A percentile compares a stretch with the other conserved stretches of the same genome.
phyloP scores from a whole-genome alignment of 768 basidiomycete genomes.

The Chalciporus sphaerocephalus region DNA sequence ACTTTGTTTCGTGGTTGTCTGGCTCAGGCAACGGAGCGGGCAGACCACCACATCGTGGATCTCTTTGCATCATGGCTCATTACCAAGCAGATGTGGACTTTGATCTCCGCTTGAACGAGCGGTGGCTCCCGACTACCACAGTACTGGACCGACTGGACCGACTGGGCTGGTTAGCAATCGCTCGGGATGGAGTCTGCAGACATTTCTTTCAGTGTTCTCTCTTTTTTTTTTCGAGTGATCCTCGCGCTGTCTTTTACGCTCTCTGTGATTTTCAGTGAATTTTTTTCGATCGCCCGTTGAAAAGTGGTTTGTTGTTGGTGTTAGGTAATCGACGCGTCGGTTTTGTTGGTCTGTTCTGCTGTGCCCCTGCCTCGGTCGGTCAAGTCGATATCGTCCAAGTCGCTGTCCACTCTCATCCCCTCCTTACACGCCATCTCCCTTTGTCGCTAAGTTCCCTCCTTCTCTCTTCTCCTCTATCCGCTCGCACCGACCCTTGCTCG shows the following conservation, averaged over 20 bases:
- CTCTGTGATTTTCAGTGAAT: slow-evolving; percentile 3
- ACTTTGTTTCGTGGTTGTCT: not conserved
- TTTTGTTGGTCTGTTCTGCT: slow-evolving; percentile 19
- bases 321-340: slow-evolving; percentile 34
- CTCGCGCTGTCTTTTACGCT: not conserved
- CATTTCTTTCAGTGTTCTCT: not conserved
- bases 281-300: slow-evolving; percentile 24
- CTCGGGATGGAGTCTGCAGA: not conserved
- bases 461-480: slow-evolving; percentile 1
- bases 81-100: not conserved
- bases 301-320: slow-evolving; percentile 11
- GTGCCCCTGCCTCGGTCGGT: slow-evolving; percentile 25
- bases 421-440: not conserved
- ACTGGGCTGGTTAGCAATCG: slow-evolving; percentile 15
- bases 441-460: not conserved
- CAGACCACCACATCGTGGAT: not conserved
- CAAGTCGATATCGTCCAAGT: slow-evolving; percentile 3
- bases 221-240: not conserved
- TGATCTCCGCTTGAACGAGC: slow-evolving; percentile 17
- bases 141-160: not conserved
- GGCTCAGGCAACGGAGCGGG: not conserved
- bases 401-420: slow-evolving; percentile 1
- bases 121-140: not conserved
- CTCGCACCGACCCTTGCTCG: not conserved
- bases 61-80: not conserved